A percentile compares a stretch with the other conserved stretches of the same genome.
These are phyloP conservation scores for Blastocystis sp. DNA, from an alignment of 352 stramenopile species.

Conservation along the genomic window DNA sequence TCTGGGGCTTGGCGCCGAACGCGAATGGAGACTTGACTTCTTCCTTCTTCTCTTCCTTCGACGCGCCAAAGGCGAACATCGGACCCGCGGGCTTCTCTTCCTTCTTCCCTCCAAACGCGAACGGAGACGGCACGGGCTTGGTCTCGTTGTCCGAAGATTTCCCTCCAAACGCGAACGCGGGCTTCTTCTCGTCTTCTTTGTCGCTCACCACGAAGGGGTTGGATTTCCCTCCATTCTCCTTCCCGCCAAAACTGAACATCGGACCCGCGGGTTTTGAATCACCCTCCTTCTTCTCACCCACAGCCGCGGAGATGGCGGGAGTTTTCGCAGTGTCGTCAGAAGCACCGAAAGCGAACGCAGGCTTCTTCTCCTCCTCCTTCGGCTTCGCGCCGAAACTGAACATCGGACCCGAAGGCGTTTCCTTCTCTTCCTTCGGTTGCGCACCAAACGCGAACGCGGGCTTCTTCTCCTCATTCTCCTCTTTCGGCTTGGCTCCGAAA, in stretches of 20 bases:
- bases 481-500: no score
- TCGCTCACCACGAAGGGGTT: no score
- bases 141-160: background rate
- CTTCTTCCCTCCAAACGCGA: constrained; percentile 26
- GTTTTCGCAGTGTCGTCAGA: background rate
- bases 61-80: constrained; percentile 1
- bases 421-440: background rate
- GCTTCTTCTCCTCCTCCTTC: background rate
- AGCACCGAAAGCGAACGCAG: background rate
- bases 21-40: background rate
- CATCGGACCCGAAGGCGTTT: background rate
- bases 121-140: constrained; percentile 7
- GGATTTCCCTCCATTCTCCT: background rate
- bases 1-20: background rate
- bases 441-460: background rate
- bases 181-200: no score
- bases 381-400: constrained; percentile 20
- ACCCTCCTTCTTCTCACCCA: background rate
- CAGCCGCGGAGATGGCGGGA: background rate
- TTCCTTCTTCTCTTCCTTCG: constrained; percentile 14
- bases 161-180: background rate
- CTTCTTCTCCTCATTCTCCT: background rate
- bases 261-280: constrained; percentile 10
- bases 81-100: background rate
- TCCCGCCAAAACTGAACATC: background rate